These are phyloP conservation scores for Capsicum rhomboideum DNA, from an alignment of 257 asterid species.

Conservation along the genomic window DNA sequence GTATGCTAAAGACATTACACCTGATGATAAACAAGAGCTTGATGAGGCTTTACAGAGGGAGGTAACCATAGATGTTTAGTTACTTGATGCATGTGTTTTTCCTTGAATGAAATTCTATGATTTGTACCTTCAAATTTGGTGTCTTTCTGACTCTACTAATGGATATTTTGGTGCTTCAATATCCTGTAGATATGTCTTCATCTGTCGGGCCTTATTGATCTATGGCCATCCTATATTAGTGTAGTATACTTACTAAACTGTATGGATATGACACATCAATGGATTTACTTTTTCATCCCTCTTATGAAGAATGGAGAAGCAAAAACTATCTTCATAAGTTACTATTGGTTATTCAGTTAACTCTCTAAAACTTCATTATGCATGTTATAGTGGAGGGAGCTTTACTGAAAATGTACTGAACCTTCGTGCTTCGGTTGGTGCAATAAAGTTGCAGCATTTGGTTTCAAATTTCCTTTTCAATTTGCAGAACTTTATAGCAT, in stretches of 20 bases:
- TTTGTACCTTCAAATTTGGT: background rate
- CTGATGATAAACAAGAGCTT: constrained; percentile 44
- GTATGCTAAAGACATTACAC: constrained; percentile 40
- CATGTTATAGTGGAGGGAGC: background rate
- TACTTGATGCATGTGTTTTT: background rate
- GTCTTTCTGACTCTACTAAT: background rate
- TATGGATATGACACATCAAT: background rate
- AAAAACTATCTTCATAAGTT: background rate
- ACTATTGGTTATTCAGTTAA: background rate
- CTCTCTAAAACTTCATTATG: background rate
- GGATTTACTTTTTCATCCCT: background rate
- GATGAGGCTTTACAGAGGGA: constrained; percentile 51
- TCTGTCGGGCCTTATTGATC: background rate
- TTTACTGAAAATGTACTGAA: background rate
- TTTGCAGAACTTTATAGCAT: background rate
- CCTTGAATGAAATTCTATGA: background rate
- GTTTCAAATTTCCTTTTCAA: background rate
- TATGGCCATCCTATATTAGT: background rate
- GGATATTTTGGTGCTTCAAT: background rate
- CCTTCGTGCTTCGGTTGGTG: background rate
- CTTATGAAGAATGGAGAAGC: background rate
- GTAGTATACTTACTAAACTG: background rate
- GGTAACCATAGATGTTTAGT: constrained; percentile 13
- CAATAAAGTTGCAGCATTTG: background rate
- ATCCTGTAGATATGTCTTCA: background rate